Evolutionary conservation across 208 protist species (phyloP).

Genomic region (Blastocrithidia nonstop): DNA sequence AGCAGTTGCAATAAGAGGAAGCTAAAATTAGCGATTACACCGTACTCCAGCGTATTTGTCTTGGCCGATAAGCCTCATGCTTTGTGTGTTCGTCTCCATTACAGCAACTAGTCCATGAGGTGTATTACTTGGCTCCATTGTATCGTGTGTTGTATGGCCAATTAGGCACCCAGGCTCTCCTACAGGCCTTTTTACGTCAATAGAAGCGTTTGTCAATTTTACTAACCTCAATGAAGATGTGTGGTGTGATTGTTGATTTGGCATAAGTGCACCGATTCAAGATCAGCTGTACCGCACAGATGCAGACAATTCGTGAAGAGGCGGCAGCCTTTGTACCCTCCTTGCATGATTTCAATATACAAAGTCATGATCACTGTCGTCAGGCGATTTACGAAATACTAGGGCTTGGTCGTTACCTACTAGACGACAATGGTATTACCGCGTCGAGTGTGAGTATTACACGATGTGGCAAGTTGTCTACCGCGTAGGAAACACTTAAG

Average conservation of each 20-base stretch:
- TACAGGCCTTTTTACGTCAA: constrained; percentile 73
- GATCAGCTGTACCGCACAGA: constrained; percentile 19
- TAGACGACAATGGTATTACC: constrained; percentile 1
- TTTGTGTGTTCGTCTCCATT: constrained; percentile 4
- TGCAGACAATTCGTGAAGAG: constrained; percentile 16
- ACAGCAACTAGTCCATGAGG: constrained; percentile 35
- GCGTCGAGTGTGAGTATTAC: constrained; percentile 27
- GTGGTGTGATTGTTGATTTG: constrained; percentile 49
- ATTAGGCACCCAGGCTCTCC: constrained; percentile 52
- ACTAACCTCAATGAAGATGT: constrained; percentile 54
- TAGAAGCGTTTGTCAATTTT: constrained; percentile 71
- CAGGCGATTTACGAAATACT: constrained; percentile 75
- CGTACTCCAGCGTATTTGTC: no score
- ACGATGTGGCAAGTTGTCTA: constrained; percentile 76
- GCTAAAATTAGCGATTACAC: neutral
- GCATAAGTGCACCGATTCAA: constrained; percentile 45
- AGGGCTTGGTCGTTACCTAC: constrained; percentile 41
- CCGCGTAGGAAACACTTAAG: constrained; percentile 75
- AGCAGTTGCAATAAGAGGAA: neutral
- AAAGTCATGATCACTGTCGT: constrained; percentile 71
- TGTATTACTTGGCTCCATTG: constrained; percentile 56
- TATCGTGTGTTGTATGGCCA: constrained; percentile 67
- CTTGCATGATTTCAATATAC: constrained; percentile 65
- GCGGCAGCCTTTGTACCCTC: constrained; percentile 28
- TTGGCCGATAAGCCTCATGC: neutral